Percentiles rank a stretch among this genome's conserved stretches.
Evolutionary conservation across 768 basidiomycete genomes (phyloP).

Genomic region (Kwoniella sp.): DNA sequence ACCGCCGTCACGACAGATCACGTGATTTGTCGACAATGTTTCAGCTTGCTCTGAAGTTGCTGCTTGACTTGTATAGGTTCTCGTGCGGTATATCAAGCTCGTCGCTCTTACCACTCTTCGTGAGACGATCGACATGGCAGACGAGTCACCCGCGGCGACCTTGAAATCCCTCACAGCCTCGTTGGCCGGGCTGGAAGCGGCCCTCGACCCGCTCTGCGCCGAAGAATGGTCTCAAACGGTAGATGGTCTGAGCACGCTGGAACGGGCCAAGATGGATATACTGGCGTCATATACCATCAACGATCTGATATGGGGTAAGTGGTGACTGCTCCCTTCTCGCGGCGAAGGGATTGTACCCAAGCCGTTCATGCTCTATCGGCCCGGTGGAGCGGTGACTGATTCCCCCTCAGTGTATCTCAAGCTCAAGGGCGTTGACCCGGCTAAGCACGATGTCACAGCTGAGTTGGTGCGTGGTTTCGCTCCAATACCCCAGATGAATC

Average conservation of each 20-base stretch:
- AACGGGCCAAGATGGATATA: conserved; percentile 48
- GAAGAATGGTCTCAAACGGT: conserved; percentile 31
- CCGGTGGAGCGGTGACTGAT: not conserved
- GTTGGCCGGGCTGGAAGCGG: conserved; percentile 25
- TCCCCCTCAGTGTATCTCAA: conserved; percentile 41
- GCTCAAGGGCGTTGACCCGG: conserved; percentile 46
- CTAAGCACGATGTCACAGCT: conserved; percentile 42
- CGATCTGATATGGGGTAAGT: conserved; percentile 50
- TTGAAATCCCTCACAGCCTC: conserved; percentile 23
- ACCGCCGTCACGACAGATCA: too few species aligned
- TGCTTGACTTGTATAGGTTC: too few species aligned
- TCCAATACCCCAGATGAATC: not conserved
- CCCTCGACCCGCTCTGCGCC: conserved; percentile 30
- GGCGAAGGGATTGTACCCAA: not conserved
- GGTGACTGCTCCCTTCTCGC: not conserved
- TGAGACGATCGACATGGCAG: not conserved
- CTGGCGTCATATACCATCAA: conserved; percentile 46
- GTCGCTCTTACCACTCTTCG: too few species aligned
- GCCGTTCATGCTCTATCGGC: too few species aligned
- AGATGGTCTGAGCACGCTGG: conserved; percentile 22
- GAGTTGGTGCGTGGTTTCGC: conserved; percentile 36
- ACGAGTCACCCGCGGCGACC: conserved; percentile 22
- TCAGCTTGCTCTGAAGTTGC: too few species aligned
- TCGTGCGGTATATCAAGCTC: too few species aligned
- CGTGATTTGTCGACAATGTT: too few species aligned